Conservation (phyloP, 1,139 yeast species). For the Blastobotrys proliferans region DNA sequence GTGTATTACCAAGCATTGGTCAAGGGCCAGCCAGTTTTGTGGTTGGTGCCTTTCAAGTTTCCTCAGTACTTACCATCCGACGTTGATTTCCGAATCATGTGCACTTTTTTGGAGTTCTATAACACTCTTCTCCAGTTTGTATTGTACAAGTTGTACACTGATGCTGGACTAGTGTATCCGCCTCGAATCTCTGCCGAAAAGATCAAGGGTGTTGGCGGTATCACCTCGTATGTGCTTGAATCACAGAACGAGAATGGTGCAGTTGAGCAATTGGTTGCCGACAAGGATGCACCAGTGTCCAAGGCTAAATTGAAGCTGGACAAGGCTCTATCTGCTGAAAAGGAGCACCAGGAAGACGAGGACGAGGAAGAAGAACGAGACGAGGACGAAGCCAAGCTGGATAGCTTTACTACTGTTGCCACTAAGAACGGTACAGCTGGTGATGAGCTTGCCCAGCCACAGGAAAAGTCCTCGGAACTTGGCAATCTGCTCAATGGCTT, state of each 20-base stretch:
- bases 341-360: slow-evolving; percentile 47
- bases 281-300: slow-evolving; percentile 37
- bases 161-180: slow-evolving; percentile 82
- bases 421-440: slow-evolving; percentile 61
- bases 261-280: slow-evolving; percentile 28
- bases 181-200: slow-evolving; percentile 73
- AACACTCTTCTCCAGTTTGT: slow-evolving; percentile 88
- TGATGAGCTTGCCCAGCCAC: slow-evolving; percentile 78
- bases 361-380: slow-evolving; percentile 38
- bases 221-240: slow-evolving; percentile 75
- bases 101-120: slow-evolving; percentile 92
- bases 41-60: slow-evolving; percentile 96
- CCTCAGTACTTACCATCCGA: slow-evolving; percentile 94
- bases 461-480: slow-evolving; percentile 52
- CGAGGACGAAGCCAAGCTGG: slow-evolving; percentile 49
- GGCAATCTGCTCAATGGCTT: slow-evolving; percentile 68
- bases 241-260: slow-evolving; percentile 37
- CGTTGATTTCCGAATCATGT: slow-evolving; percentile 94
- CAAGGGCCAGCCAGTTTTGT: slow-evolving; percentile 87
- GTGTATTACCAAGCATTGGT: slow-evolving; percentile 90
- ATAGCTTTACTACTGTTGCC: slow-evolving; percentile 58
- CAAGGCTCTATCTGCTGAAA: slow-evolving; percentile 30
- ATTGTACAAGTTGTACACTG: slow-evolving; percentile 78
- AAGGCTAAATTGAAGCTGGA: slow-evolving; percentile 24
- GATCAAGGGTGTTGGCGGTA: slow-evolving; percentile 85